Conservation (phyloP, 768 basidiomycete genomes). For the Peribolospora baueri region DNA sequence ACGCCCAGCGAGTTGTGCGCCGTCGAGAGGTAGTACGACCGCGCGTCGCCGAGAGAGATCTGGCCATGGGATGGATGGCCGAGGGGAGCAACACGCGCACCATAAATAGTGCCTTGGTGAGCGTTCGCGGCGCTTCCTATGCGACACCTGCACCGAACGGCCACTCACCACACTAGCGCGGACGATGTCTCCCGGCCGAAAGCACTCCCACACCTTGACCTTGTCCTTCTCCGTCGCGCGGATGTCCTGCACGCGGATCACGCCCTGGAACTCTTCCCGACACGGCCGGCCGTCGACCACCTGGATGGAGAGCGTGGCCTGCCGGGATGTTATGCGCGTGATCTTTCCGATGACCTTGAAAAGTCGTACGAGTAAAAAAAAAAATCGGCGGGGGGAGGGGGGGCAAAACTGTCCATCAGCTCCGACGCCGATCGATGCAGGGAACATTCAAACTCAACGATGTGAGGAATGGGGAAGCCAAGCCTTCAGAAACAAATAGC, state of each 20-base stretch:
- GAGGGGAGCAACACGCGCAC: background rate
- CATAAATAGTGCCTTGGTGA: background rate
- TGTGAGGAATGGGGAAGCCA: too few species aligned
- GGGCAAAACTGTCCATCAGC: too few species aligned
- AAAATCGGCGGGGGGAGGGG: constrained; percentile 39
- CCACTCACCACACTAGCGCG: constrained; percentile 53
- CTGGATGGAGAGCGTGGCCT: constrained; percentile 58
- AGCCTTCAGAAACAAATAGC: too few species aligned
- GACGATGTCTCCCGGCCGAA: constrained; percentile 75
- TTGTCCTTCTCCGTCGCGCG: constrained; percentile 35
- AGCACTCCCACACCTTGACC: constrained; percentile 53
- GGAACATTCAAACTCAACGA: too few species aligned
- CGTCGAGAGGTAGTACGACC: constrained; percentile 77
- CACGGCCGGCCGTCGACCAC: constrained; percentile 70
- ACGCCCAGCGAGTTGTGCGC: constrained; percentile 76
- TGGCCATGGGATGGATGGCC: constrained; percentile 15
- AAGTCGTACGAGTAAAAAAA: too few species aligned
- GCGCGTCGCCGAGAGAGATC: constrained; percentile 78
- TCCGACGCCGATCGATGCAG: too few species aligned
- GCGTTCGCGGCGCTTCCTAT: background rate
- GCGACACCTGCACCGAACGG: background rate
- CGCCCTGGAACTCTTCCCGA: constrained; percentile 69
- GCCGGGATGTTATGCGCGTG: constrained; percentile 55
- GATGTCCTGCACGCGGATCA: constrained; percentile 70
- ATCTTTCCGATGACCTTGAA: constrained; percentile 61